phyloP scores from a whole-genome alignment of 2,329 filamentous ascomycete species.

The Laburnicola sp. region DNA sequence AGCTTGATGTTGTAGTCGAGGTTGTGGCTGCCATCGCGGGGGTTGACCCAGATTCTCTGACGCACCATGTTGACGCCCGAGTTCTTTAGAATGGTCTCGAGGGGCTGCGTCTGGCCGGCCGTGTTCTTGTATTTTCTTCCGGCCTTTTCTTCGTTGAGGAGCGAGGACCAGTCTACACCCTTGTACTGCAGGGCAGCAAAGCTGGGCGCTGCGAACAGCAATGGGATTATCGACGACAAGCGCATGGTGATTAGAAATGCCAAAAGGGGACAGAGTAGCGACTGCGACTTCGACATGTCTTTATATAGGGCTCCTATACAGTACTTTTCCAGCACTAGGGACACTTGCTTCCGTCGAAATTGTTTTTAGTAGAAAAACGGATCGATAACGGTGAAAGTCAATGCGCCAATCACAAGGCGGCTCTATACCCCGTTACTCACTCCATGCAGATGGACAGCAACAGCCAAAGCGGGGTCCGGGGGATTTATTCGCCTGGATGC shows the following conservation, averaged over 20 bases:
- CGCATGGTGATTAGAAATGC: slow-evolving; percentile 27
- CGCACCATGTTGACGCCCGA: slow-evolving; percentile 70
- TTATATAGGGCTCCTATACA: background rate
- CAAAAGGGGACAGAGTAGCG: background rate
- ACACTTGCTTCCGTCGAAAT: background rate
- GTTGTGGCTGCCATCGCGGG: slow-evolving; percentile 64
- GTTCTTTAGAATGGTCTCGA: slow-evolving; percentile 65
- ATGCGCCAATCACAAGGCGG: background rate
- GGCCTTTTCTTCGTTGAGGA: slow-evolving; percentile 63
- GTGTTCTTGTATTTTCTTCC: slow-evolving; percentile 64
- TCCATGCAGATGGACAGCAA: background rate
- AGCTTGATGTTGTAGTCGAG: slow-evolving; percentile 70
- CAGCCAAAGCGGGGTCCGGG: background rate
- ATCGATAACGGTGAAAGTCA: background rate
- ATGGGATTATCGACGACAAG: slow-evolving; percentile 25
- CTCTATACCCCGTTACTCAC: background rate
- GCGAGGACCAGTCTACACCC: slow-evolving; percentile 72
- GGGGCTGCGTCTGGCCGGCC: slow-evolving; percentile 55
- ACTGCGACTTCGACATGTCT: background rate
- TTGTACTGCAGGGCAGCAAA: slow-evolving; percentile 61
- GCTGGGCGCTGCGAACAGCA: slow-evolving; percentile 27
- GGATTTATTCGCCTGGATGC: background rate
- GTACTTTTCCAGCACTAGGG: no score
- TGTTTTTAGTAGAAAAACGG: slow-evolving; percentile 3
- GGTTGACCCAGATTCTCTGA: slow-evolving; percentile 72